Evolutionary conservation across 2,329 filamentous ascomycete genomes (phyloP), one percentile per base, ranked within the genome.

Genomic region (Hypoxylon sp.): DNA sequence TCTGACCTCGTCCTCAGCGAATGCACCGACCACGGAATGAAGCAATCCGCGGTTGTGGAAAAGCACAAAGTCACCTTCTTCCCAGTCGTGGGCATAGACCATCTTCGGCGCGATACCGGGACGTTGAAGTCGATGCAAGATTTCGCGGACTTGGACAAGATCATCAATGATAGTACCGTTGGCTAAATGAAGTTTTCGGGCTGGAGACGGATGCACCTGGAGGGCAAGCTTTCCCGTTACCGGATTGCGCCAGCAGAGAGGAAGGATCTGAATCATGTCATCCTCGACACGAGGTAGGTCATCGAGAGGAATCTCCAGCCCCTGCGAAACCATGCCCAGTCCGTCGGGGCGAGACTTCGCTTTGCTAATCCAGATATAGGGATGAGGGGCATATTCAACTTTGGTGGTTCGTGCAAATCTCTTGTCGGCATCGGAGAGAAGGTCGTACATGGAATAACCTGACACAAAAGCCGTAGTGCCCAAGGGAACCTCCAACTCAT

Each of bases 361-460:
- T 22, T 81, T 76, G 61, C 84, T 88, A 90, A 94, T 94, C 91
- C 91, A 95, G 66, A 94, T 87, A 77, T 94, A 94, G 4, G 91
- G 91, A 71, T 94, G 91, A 2, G 91, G 84, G 0, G 91, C 91
- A 74, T 94, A 94, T 78, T 93, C 90, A 46, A 93, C 85, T 61
- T 83, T 86, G 18, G 89, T 90, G 4, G 82, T 86, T 52, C 88
- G 84, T 1, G 84, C 91, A 70, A 93, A 91, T 45, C 84, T 83
- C 76, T 92, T 86, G 72, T 93, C 90, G 44, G 84, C 83, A 0
- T 86, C 82, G 12, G 85, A 89, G 8, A 95, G 83, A 11, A 84
- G 74, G 50, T 91, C 85, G 77, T 88, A 93, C 87, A 91, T 92
- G 36, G 83, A 82, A 75, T 91, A 89, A 1, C 90, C 89, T 20